phyloP scores from a whole-genome alignment of 2,329 filamentous ascomycete genomes.

The Fusarium pininemorale region DNA sequence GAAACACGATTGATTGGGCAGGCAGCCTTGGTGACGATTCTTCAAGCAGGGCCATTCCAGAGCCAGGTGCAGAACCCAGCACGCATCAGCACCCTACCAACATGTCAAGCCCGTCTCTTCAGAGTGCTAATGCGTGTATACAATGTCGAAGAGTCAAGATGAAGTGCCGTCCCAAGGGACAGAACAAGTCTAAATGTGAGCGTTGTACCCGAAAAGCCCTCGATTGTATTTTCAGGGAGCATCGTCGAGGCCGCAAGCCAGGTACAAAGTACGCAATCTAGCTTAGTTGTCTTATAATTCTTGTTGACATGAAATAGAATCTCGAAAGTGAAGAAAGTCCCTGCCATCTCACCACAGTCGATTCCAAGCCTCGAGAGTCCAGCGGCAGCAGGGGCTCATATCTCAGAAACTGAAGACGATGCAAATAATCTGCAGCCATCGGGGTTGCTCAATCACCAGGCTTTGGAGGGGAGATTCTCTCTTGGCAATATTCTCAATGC shows the following conservation, averaged over 20 bases:
- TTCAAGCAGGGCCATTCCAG: background rate
- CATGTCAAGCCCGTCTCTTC: background rate
- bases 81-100: fast-evolving
- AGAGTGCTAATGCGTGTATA: background rate
- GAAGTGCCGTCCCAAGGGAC: background rate
- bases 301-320: background rate
- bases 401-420: background rate
- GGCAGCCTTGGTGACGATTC: background rate
- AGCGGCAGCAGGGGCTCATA: background rate
- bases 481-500: background rate
- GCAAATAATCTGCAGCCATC: background rate
- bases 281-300: fast-evolving
- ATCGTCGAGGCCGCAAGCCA: background rate
- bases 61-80: background rate
- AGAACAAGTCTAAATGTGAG: background rate
- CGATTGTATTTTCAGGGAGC: background rate
- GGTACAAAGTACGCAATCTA: background rate
- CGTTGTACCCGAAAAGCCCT: background rate
- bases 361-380: background rate
- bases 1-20: background rate
- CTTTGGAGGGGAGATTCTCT: background rate
- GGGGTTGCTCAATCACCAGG: background rate
- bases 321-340: background rate
- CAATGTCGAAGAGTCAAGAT: background rate
- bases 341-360: background rate